Evolutionary conservation across 2,329 filamentous ascomycete species (phyloP), one percentile per base, ranked within the genome.

Genomic region (Rutstroemia sp.): DNA sequence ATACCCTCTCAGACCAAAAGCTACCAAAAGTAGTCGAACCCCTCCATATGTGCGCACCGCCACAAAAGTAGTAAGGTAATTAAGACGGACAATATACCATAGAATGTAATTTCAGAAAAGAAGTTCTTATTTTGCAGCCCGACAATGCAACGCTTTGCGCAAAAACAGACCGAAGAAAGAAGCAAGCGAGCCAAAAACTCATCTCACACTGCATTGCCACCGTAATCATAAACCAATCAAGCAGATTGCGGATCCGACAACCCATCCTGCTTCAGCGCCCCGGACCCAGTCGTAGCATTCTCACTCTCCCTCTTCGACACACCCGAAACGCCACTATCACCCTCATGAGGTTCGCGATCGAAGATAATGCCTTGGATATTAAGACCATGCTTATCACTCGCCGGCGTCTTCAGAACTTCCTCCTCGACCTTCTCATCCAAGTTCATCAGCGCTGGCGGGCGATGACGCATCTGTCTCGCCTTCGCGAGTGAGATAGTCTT

Each of bases 401-500:
- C 63, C 8, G 64, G 63, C 5, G 64, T 68, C 46, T 66, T 65
- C 49, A 66, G 34, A 2, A 57, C 57, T 51, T 68, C 66, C 56
- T 68, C 67, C 27, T 69, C 68, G 37, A 61, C 65, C n/a, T 68
- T 62, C 53, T 70, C 79, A 51, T 84, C 81, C 3, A 84, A 73
- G 62, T 82, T 87, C 86, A 94, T 92, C 56, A 96, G 76, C 2
- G 90, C 91, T 27, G 92, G 94, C 2, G 94, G 94, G 5, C 94
- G 83, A 69, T 96, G 90, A 56, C 88, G 88, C 84, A 95, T 89
- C 60, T 87, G 82, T 57, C 87, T 84, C 12, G 94, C 94, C 73
- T 96, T 96, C 55, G 86, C 82, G 6, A 99, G 81, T 25, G 88
- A 94, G 55, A 99, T 96, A 0, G 94, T 99, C 76, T 95, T 94